Conservation (phyloP, 495 filamentous ascomycete species). For the Lasiosphaeria miniovina region DNA sequence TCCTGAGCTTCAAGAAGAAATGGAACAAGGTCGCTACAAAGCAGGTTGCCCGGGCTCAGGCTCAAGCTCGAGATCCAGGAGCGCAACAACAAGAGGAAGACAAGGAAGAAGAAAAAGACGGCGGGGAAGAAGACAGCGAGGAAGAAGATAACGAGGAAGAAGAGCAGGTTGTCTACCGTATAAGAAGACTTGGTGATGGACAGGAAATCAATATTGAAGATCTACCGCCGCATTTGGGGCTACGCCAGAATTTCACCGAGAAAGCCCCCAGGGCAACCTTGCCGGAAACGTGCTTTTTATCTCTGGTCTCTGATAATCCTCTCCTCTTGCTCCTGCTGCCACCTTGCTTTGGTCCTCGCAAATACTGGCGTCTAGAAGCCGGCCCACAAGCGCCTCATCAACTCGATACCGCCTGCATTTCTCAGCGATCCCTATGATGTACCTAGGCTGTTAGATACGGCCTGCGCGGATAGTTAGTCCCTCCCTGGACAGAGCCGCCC, state of each 20-base stretch:
- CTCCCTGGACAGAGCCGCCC: conserved; percentile 25
- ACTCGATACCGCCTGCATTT: background rate
- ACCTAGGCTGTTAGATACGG: conserved; percentile 8
- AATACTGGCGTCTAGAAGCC: conserved; percentile 25
- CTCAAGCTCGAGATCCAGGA: too few relatives aligned
- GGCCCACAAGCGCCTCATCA: conserved; percentile 16
- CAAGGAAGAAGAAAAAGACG: too few relatives aligned
- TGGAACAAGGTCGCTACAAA: too few relatives aligned
- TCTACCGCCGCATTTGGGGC: conserved; percentile 29
- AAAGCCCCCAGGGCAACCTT: conserved; percentile 18
- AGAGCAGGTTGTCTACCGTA: too few relatives aligned
- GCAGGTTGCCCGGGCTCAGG: too few relatives aligned
- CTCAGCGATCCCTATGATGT: conserved; percentile 16
- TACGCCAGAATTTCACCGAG: conserved; percentile 30
- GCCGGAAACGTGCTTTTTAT: conserved; percentile 26
- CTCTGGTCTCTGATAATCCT: conserved; percentile 20
- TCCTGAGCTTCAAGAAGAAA: too few relatives aligned
- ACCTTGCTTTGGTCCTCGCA: conserved; percentile 24
- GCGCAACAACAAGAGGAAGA: too few relatives aligned
- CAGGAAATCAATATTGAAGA: too few relatives aligned
- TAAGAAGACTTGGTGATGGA: too few relatives aligned
- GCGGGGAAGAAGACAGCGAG: too few relatives aligned
- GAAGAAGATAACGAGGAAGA: too few relatives aligned
- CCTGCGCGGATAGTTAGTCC: background rate
- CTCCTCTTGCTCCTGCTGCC: background rate